Conservation (phyloP, 1,139 yeast species). For the Yamadazyma songkhlaensis region DNA sequence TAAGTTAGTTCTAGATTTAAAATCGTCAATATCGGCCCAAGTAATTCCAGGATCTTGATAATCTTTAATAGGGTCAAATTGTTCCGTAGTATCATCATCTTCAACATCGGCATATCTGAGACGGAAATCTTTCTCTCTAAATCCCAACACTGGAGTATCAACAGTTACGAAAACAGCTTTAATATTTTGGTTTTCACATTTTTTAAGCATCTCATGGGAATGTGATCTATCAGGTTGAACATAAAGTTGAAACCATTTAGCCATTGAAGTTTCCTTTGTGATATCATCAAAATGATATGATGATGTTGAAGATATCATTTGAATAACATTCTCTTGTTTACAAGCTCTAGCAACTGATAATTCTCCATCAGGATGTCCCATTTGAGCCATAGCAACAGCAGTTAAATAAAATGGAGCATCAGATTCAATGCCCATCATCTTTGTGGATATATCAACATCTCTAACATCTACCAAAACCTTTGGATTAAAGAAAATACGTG, state of each 20-base stretch:
- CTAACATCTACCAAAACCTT: constrained; percentile 63
- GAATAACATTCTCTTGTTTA: constrained; percentile 43
- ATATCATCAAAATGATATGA: constrained; percentile 58
- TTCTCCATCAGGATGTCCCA: constrained; percentile 59
- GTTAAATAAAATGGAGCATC: constrained; percentile 56
- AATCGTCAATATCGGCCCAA: constrained; percentile 20
- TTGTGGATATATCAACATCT: constrained; percentile 47
- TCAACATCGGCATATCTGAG: constrained; percentile 14
- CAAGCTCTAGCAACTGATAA: constrained; percentile 49
- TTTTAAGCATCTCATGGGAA: constrained; percentile 18
- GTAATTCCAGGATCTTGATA: constrained; percentile 15
- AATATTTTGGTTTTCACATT: constrained; percentile 21
- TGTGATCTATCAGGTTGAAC: constrained; percentile 33
- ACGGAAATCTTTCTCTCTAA: constrained; percentile 24
- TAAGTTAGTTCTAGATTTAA: constrained; percentile 20
- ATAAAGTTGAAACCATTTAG: constrained; percentile 44
- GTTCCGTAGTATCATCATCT: constrained; percentile 10
- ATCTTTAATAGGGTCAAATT: constrained; percentile 9
- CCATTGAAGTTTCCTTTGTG: constrained; percentile 24
- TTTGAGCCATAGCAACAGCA: constrained; percentile 55
- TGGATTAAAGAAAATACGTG: constrained; percentile 78
- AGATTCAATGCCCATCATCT: constrained; percentile 47
- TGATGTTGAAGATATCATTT: constrained; percentile 57
- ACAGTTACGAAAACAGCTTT: constrained; percentile 27
- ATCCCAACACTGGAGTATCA: constrained; percentile 24